Evolutionary conservation across 2,329 filamentous ascomycete species (phyloP).

Genomic region (Cercospora brassicicola): DNA sequence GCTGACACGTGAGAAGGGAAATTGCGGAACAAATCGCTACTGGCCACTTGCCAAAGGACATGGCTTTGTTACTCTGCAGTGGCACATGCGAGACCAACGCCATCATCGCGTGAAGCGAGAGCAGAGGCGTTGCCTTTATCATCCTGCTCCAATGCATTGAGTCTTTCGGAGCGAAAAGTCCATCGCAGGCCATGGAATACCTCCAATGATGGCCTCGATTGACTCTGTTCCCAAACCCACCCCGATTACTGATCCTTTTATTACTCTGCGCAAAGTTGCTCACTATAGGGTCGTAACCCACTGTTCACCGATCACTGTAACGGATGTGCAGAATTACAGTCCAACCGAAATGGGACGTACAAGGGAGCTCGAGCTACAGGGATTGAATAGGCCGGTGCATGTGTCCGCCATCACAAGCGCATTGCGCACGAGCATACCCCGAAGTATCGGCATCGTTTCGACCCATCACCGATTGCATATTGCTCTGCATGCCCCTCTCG

Average conservation of each 20-base stretch:
- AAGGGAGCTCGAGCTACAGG: background rate
- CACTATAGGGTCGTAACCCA: background rate
- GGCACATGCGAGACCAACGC: background rate
- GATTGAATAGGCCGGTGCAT: background rate
- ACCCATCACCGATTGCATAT: background rate
- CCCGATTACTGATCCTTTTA: background rate
- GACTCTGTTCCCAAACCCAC: background rate
- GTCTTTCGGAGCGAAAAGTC: background rate
- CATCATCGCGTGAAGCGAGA: background rate
- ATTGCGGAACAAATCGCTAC: background rate
- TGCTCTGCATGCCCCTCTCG: background rate
- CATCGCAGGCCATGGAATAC: background rate
- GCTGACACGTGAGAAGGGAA: background rate
- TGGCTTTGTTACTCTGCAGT: background rate
- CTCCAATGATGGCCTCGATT: background rate
- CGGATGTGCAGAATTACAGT: background rate
- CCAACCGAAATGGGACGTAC: background rate
- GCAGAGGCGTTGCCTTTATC: background rate
- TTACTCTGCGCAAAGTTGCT: background rate
- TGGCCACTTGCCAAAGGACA: background rate
- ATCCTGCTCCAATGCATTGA: background rate
- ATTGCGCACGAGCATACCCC: background rate
- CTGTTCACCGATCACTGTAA: background rate
- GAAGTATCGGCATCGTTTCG: conserved; percentile 2
- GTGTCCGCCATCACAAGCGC: background rate